These are phyloP conservation scores for Elasticomyces elasticus DNA, from an alignment of 495 filamentous ascomycete genomes.

Conservation along the genomic window DNA sequence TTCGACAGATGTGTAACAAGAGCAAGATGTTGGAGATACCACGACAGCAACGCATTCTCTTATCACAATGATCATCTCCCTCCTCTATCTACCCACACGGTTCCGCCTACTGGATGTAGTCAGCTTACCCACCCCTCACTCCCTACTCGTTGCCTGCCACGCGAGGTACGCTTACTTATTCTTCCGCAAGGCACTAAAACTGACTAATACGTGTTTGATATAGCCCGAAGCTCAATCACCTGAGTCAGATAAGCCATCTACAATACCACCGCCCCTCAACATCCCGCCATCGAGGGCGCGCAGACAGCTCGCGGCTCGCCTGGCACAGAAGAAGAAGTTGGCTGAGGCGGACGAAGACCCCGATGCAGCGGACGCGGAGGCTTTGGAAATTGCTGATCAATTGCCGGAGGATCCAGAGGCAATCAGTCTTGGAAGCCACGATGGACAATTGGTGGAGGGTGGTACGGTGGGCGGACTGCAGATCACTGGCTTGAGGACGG, in stretches of 20 bases:
- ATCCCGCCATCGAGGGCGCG: conserved; percentile 79
- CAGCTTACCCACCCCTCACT: not conserved
- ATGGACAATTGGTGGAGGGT: not conserved
- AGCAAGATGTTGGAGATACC: not conserved
- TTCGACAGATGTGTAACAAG: not conserved
- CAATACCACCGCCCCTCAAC: conserved; percentile 56
- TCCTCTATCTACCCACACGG: not conserved
- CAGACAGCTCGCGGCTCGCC: conserved; percentile 69
- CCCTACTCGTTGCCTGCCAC: not conserved
- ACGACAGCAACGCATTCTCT: too few relatives aligned
- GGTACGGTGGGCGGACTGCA: conserved; percentile 1
- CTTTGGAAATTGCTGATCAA: conserved; percentile 3
- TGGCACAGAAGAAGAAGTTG: conserved; percentile 57
- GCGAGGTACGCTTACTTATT: conserved; percentile 7
- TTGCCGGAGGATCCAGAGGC: not conserved
- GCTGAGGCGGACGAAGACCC: conserved; percentile 15
- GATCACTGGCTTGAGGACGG: conserved; percentile 14
- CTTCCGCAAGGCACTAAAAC: not conserved
- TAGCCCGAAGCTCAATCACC: not conserved
- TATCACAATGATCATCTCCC: not conserved
- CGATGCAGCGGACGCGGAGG: conserved; percentile 15
- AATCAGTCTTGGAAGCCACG: conserved; percentile 7
- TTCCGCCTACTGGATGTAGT: not conserved
- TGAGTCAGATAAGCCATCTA: conserved; percentile 26
- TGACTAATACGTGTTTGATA: conserved; percentile 7